These are phyloP conservation scores for Trametes cinnabarina DNA, from an alignment of 768 basidiomycete species.

Conservation along the genomic window DNA sequence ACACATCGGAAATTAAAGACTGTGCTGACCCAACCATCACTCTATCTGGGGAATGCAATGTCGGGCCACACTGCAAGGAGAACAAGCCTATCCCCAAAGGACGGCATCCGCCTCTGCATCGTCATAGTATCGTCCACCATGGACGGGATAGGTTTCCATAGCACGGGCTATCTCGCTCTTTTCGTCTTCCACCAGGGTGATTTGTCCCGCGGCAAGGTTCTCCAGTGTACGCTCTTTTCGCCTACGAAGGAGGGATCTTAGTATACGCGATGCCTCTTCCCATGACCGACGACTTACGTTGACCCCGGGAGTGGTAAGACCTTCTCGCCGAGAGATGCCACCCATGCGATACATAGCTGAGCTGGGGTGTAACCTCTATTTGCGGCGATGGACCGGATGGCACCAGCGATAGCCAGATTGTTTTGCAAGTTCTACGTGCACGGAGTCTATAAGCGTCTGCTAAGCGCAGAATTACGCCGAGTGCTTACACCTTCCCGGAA, in stretches of 20 bases:
- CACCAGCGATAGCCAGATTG: slow-evolving; percentile 42
- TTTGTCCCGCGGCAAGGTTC: slow-evolving; percentile 40
- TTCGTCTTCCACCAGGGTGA: slow-evolving; percentile 31
- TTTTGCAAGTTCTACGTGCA: slow-evolving; percentile 20
- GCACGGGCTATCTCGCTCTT: slow-evolving; percentile 25
- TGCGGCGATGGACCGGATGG: slow-evolving; percentile 36
- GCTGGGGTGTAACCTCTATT: slow-evolving; percentile 41
- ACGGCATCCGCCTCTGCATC: slow-evolving; percentile 8
- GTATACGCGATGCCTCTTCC: not conserved
- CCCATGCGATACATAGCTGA: slow-evolving; percentile 40
- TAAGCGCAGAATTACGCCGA: no score
- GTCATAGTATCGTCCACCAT: slow-evolving; percentile 38
- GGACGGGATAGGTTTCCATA: slow-evolving; percentile 35
- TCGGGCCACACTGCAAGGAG: no score
- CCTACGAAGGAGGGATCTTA: not conserved
- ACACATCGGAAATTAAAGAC: no score
- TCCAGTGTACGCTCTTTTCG: slow-evolving; percentile 30
- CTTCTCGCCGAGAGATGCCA: slow-evolving; percentile 33
- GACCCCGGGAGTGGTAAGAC: slow-evolving; percentile 48
- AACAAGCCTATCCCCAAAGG: slow-evolving; percentile 29
- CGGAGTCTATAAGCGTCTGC: no score
- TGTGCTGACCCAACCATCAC: no score
- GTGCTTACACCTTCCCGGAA: slow-evolving; percentile 13
- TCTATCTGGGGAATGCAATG: not conserved
- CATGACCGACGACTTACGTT: slow-evolving; percentile 26